A percentile compares a stretch with the other conserved stretches of the same genome.
Conservation (phyloP, 352 stramenopile genomes). For the Globisporangium lucens region DNA sequence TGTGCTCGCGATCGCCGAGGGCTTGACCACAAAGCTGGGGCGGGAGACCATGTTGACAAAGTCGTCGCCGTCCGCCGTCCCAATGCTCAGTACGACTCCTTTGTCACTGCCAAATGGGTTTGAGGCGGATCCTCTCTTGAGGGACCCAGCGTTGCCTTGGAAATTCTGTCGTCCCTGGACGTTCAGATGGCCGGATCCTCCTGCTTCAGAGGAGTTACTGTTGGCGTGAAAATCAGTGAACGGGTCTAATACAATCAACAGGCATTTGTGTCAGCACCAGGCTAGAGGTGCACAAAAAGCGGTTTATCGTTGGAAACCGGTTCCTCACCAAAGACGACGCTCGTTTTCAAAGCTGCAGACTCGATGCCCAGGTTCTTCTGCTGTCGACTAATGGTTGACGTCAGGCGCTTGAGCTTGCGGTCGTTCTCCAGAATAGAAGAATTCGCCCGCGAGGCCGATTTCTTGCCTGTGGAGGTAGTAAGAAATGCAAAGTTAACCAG, state of each 20-base stretch:
- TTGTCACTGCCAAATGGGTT: slow-evolving; percentile 16
- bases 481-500: not conserved
- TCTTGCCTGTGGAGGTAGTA: not conserved
- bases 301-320: no score
- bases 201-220: not conserved
- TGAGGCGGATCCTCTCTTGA: not conserved
- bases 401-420: not conserved
- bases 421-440: not conserved
- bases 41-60: slow-evolving; percentile 28
- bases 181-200: not conserved
- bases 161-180: not conserved
- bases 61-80: slow-evolving; percentile 21
- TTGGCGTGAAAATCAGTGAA: not conserved
- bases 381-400: not conserved
- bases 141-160: not conserved
- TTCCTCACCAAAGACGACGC: slow-evolving; percentile 7
- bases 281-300: no score
- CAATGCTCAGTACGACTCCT: slow-evolving; percentile 30
- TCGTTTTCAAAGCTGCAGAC: not conserved
- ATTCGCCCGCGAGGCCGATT: not conserved
- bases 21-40: slow-evolving; percentile 17
- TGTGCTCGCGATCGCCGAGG: not conserved
- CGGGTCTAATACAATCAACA: not conserved
- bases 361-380: not conserved
- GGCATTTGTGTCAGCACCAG: no score